Evolutionary conservation across 106 monocot genomes (phyloP), one percentile per base, ranked within the genome.

Genomic region (Dactylorhiza incarnata): DNA sequence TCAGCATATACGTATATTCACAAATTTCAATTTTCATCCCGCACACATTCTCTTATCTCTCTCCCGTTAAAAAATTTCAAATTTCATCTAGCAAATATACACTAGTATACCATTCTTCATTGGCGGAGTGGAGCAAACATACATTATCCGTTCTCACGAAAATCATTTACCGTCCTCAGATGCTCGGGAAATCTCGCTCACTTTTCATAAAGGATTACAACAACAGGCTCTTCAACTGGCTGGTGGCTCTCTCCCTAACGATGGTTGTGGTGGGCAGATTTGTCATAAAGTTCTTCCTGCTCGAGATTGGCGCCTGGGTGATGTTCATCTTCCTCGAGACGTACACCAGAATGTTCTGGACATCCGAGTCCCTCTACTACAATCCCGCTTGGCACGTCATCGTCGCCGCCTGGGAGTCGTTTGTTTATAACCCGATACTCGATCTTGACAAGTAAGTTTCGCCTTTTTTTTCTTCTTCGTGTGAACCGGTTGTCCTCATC

Each of bases 341-440:
- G 15, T 97, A 94, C 53, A 97, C 97, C 45, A 84, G 97, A 77
- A 91, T 97, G 91, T 97, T 97, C 71, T 97, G 97, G 97, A 89
- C 97, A 26, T 84, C 97, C 4, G 97, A 97, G 74, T 87, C 93
- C 1, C 83, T 97, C 6, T 97, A 91, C 49, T 97, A 93, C 68
- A 97, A 94, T 55, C 97, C 94, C 16, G 87, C 80, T 75, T 97
- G 96, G 94, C 93, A 97, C 72, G 26, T 94, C 63, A 91, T 97
- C 52, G 94, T 97, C 6, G 44, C 89, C 54, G 79, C 78, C 25
- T 97, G 97, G 97, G 97, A 97, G 75, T 88, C 87, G 47, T 81
- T 97, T 58, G 94, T 97, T 48, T 97, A 97, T 75, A 97, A 84
- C 76, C 94, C 94, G 69, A 9, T 97, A 49, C 89, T 97, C 75